These are phyloP conservation scores for Buxus sempervirens DNA, from an alignment of 164 flowering plant genomes.

Conservation along the genomic window DNA sequence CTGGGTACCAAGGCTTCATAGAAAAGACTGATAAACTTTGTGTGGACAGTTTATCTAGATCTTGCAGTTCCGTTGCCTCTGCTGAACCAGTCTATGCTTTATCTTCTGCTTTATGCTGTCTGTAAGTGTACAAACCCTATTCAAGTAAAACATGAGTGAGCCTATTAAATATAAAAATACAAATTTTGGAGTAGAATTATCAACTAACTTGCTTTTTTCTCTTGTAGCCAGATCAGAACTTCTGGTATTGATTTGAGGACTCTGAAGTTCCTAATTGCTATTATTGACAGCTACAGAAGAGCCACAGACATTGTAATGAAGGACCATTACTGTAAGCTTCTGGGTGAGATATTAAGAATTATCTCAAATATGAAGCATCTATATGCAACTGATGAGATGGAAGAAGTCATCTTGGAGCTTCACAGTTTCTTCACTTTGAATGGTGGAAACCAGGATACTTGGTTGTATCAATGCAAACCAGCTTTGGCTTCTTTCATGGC, in stretches of 20 bases:
- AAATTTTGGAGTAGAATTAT: too few relatives aligned
- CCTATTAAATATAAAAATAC: background rate
- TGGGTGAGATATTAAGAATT: constrained; percentile 55
- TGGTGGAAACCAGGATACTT: constrained; percentile 28
- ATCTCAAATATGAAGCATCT: constrained; percentile 56
- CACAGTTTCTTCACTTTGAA: constrained; percentile 51
- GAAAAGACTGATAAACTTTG: constrained; percentile 37
- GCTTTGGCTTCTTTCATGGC: constrained; percentile 65
- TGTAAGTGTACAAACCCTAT: constrained; percentile 45
- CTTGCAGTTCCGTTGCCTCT: constrained; percentile 24
- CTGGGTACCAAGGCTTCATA: constrained; percentile 46
- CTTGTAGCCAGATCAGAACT: constrained; percentile 47
- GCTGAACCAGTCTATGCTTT: constrained; percentile 59
- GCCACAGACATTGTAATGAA: constrained; percentile 29
- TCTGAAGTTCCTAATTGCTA: constrained; percentile 48
- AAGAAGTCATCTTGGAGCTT: constrained; percentile 61
- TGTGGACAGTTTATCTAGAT: constrained; percentile 15
- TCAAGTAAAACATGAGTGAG: background rate
- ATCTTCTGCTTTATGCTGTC: constrained; percentile 53
- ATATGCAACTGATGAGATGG: constrained; percentile 59
- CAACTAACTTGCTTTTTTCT: background rate
- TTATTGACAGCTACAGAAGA: constrained; percentile 37
- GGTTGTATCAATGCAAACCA: constrained; percentile 55
- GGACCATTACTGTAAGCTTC: constrained; percentile 44
- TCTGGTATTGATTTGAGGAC: constrained; percentile 53